Evolutionary conservation across 164 flowering plant species (phyloP), one percentile per base, ranked within the genome.

Genomic region (Amborella trichopoda): DNA sequence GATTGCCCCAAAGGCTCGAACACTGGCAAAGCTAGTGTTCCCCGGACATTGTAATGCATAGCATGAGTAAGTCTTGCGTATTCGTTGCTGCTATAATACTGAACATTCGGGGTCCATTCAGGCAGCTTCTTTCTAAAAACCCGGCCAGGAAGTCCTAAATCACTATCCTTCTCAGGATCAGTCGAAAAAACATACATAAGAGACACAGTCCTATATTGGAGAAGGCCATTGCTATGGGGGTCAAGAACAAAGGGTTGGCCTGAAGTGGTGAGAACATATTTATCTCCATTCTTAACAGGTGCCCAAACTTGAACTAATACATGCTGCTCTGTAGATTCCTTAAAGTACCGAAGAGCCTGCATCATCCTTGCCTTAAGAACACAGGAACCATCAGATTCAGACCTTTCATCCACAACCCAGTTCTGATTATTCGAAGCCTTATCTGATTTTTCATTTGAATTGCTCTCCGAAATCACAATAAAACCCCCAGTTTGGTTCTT

Each of bases 81-180:
- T 56, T 93, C 99, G 38, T 68, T 69, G 51, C 77, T 74, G 27
- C 86, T 72, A 58, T 93, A 93, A 53, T 77, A 93, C 68, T 80
- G 95, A 45, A 93, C 99, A 73, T 93, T 76, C 9, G 96, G 99
- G 46, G 91, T 87, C 99, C 99, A 93, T 61, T 93, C 99, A 1
- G 96, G 99, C 62, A 77, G 48, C 39, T 76, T 87, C 32, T 74
- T 73, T 56, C 70, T 56, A 56, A 87, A 93, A 58, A 93, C 99
- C 51, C 99, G 95, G 22, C 87, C 99, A 34, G 99, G 99, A 53
- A 93, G 89, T 48, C 99, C 95, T 36, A 80, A 69, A 19, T 69
- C 71, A 50, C 69, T 76, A 49, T 80, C 84, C 28, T 47, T 63
- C 46, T 78, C 95, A 28, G 72, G 94, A 53, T 84, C 96, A 52